Base-by-base conservation (phyloP, 257 asterid species). In the Coffea canephora region DNA sequence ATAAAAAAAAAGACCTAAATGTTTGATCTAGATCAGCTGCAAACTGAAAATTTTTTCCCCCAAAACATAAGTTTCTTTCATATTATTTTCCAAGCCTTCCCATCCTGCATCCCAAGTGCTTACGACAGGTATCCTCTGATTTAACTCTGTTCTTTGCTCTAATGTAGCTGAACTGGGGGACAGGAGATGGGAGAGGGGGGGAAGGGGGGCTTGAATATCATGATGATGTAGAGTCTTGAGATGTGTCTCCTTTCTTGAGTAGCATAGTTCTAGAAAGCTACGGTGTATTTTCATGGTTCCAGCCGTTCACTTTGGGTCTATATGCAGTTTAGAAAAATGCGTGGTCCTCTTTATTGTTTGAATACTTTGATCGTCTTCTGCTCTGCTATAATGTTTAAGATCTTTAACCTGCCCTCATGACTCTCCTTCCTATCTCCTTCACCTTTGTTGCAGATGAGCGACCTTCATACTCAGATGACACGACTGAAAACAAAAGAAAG, bases 401-500 rank as follows among this genome's bases (percentile, higher is more conserved):
- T 39, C 5, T 39, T 39, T 2, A 39, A 66, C 74, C 80, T 73
- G 80, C 39, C 74, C 71, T 74, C 55, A 12, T 80, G 75, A 83
- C 71, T 79, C 77, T 78, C 81, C 77, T 77, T 74, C 78, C 8
- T 59, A 31, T 45, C 13, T 81, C 16, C 49, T 57, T 55, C 43
- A n/a, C 65, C 36, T 61, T 34, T 80, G 75, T 67, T 61, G 89
- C 93, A 82, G 94, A 92, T 74, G 89, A 89, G 73, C 91, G 86
- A 82, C 74, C 89, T 57, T 82, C 89, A 31, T 71, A 83, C 73
- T 83, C 85, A 21, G 88, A 62, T 73, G 81, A 71, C 73, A 86
- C 85, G 43, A 45, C 90, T 79, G 89, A 81, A 81, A 89, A 87
- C 82, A 88, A 80, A 41, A 77, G 83, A 48, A 90, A 87, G 85